Percentiles rank a stretch among this genome's conserved stretches.
These are phyloP conservation scores for Naganishia sp. DNA, from an alignment of 1,284 basidiomycete species.

Conservation along the genomic window DNA sequence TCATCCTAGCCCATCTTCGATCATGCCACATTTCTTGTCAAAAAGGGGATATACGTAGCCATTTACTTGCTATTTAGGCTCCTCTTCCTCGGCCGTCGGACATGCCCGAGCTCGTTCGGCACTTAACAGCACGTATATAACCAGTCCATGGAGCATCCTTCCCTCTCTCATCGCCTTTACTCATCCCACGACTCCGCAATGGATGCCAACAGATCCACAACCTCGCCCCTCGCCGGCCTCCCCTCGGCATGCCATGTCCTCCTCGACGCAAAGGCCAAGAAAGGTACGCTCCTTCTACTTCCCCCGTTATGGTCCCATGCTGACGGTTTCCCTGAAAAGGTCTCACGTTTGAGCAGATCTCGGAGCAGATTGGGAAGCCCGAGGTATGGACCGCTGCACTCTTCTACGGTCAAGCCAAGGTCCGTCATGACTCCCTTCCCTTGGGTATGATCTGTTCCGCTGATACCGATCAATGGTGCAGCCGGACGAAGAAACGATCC, in stretches of 20 bases:
- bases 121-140: conserved; percentile 4
- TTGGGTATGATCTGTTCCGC: neutral
- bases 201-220: conserved; percentile 29
- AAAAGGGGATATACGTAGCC: too few species aligned
- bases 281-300: conserved; percentile 56
- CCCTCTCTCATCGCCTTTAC: neutral
- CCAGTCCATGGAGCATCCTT: neutral
- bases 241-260: conserved; percentile 60
- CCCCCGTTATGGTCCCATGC: neutral
- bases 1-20: neutral
- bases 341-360: conserved; percentile 72
- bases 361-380: conserved; percentile 67
- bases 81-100: neutral
- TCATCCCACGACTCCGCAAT: conserved; percentile 3
- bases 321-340: conserved; percentile 52
- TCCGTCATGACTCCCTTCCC: conserved; percentile 45
- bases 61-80: neutral
- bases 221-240: conserved; percentile 59
- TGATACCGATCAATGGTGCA: conserved; percentile 19
- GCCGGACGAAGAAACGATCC: conserved; percentile 61
- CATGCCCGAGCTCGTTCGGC: neutral
- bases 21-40: neutral
- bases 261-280: conserved; percentile 68
- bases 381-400: conserved; percentile 86
- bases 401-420: conserved; percentile 84